Base-by-base conservation (phyloP, 305 asterid species). In the Fraxinus sp. region DNA sequence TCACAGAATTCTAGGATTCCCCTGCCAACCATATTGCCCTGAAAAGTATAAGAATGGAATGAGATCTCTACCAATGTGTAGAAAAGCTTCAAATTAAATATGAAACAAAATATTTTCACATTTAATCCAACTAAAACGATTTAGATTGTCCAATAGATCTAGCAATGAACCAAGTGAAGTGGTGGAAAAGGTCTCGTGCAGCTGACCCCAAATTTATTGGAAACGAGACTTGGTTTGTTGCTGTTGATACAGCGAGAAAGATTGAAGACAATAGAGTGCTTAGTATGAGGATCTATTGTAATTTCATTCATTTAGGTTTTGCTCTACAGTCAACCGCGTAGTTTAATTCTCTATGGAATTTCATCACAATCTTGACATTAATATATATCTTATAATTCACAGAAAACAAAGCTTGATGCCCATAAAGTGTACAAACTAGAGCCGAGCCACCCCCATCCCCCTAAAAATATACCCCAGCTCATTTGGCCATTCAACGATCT, bases 11-110 rank as follows among this genome's bases (percentile, higher is more conserved):
- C 98, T 81, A 93, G 4, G 84, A 96, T 88, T 86, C 98, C 99
- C 88, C 99, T 89, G 59, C 97, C 98, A 16, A 96, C 92, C 88
- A 96, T 57, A 86, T 91, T 96, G 74, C 99, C 99, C 98, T 94
- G 91, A 37, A 78, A 89, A 71, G 79, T 49, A 76, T 9, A 30
- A 76, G 33, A 84, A 37, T 46, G 37, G 80, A 82, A 35, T 39
- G 41, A 80, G 55, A 83, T 79, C 18, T 44, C 37, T 64, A 49
- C 59, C 77, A 33, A 79, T 32, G 77, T 18, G 28, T 39, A 33
- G n/a, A 64, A 32, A 26, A 52, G 76, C 66, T 35, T 66, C 0
- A 71, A 81, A 72, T 35, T 79, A 30, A 75, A 41, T 3, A 70
- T 35, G 14, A 73, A 46, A 46, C 82, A 76, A 32, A 70, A 41